Evolutionary conservation across 768 basidiomycete genomes (phyloP).

Genomic region (Mycena metata): DNA sequence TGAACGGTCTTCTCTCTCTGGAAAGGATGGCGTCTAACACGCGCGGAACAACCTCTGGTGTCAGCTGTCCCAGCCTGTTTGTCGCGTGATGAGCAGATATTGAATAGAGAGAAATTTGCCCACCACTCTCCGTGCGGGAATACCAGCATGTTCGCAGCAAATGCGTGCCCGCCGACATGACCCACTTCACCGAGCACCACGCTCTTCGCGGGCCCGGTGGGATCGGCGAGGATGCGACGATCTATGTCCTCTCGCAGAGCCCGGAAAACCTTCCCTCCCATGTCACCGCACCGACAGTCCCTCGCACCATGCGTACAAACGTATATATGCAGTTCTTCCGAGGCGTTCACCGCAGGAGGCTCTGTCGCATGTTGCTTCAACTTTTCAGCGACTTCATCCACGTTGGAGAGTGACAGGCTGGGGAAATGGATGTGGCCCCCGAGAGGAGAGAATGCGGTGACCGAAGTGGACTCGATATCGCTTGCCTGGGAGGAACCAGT

Average conservation of each 20-base stretch:
- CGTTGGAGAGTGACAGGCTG: conserved; percentile 60
- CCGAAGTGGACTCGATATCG: conserved; percentile 45
- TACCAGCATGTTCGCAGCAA: conserved; percentile 77
- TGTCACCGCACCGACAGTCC: conserved; percentile 84
- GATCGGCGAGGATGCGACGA: conserved; percentile 49
- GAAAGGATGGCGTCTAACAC: conserved; percentile 63
- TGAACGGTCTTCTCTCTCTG: conserved; percentile 46
- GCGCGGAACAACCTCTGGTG: conserved; percentile 66
- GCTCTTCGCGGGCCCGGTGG: conserved; percentile 41
- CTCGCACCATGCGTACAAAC: conserved; percentile 85
- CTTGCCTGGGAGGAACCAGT: conserved; percentile 41
- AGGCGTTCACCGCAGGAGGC: conserved; percentile 30
- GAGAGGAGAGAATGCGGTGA: conserved; percentile 65
- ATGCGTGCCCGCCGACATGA: conserved; percentile 89
- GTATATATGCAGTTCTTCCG: conserved; percentile 61
- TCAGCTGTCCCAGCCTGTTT: conserved; percentile 73
- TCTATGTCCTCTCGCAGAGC: conserved; percentile 68
- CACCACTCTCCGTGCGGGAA: conserved; percentile 84
- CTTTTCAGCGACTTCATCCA: conserved; percentile 59
- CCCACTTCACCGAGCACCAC: conserved; percentile 74
- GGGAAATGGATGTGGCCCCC: conserved; percentile 66
- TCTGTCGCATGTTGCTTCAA: conserved; percentile 50
- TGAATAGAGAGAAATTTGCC: conserved; percentile 38
- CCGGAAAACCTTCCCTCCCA: conserved; percentile 68
- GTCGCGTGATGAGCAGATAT: conserved; percentile 7